These are phyloP conservation scores for Forsythia viridissima DNA, from an alignment of 257 asterid species.

Conservation along the genomic window DNA sequence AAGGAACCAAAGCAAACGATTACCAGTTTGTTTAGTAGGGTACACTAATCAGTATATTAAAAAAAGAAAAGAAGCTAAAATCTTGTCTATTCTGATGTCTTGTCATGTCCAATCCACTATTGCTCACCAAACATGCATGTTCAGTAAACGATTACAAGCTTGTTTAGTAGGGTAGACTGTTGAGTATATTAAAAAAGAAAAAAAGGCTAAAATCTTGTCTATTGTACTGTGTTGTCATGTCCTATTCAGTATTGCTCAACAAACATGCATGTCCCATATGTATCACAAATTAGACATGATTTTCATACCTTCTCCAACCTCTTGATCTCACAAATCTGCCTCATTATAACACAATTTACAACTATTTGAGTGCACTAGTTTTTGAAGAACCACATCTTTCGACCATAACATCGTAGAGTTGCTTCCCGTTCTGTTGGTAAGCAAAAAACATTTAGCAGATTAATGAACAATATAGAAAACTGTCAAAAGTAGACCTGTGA, in stretches of 20 bases:
- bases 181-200: background rate
- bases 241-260: background rate
- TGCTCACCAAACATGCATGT: too few relatives aligned
- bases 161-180: background rate
- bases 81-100: too few relatives aligned
- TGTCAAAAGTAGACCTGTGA: slow-evolving; percentile 21
- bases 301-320: slow-evolving; percentile 33
- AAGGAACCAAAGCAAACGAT: background rate
- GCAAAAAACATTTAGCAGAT: background rate
- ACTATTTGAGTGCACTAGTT: slow-evolving; percentile 71
- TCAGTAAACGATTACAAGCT: background rate
- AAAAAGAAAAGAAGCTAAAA: background rate
- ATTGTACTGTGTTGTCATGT: background rate
- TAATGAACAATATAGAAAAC: slow-evolving; percentile 9
- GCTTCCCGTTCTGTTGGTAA: slow-evolving; percentile 63
- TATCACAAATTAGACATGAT: background rate
- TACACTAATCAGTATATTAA: background rate
- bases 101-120: too few relatives aligned
- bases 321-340: slow-evolving; percentile 18
- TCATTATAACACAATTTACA: slow-evolving; percentile 16
- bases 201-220: background rate
- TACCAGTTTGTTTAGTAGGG: background rate
- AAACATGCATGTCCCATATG: background rate
- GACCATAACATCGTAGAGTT: slow-evolving; percentile 79
- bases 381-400: slow-evolving; percentile 81